Evolutionary conservation across 441 rosid genomes (phyloP).

Genomic region (Jatropha multifida): DNA sequence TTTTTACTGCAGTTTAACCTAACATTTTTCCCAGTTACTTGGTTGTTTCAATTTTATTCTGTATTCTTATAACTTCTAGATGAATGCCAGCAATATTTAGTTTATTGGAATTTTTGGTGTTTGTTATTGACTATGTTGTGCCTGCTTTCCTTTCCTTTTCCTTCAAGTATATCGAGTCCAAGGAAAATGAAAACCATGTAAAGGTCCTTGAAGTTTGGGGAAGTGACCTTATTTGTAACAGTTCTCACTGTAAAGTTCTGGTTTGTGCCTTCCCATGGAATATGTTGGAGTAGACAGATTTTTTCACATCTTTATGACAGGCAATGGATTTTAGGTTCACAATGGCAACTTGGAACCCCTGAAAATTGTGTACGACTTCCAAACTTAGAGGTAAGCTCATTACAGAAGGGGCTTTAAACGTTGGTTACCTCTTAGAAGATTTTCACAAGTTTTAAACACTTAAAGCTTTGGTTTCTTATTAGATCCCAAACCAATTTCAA

Average conservation of each 20-base stretch:
- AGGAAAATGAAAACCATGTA: neutral
- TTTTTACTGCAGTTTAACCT: slow-evolving; percentile 18
- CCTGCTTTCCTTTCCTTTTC: neutral
- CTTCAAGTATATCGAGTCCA: neutral
- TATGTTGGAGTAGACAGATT: neutral
- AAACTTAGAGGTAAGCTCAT: neutral
- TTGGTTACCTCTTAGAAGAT: neutral
- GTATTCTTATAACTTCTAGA: slow-evolving; percentile 3
- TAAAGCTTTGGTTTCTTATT: neutral
- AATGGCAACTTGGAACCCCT: neutral
- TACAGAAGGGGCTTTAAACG: neutral
- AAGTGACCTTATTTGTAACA: neutral
- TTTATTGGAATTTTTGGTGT: neutral
- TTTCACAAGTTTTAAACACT: neutral
- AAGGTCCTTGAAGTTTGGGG: neutral
- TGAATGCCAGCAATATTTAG: neutral
- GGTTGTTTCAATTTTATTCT: slow-evolving; percentile 21
- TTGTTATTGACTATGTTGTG: neutral
- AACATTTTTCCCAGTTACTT: slow-evolving; percentile 7
- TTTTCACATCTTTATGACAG: neutral
- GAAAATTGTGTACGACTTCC: no score
- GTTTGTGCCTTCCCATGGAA: neutral
- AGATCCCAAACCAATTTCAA: neutral
- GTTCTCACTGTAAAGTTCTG: neutral
- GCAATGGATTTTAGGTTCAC: neutral